Conservation (phyloP, 805 yeast genomes). For the Scheffersomyces stipitis region DNA sequence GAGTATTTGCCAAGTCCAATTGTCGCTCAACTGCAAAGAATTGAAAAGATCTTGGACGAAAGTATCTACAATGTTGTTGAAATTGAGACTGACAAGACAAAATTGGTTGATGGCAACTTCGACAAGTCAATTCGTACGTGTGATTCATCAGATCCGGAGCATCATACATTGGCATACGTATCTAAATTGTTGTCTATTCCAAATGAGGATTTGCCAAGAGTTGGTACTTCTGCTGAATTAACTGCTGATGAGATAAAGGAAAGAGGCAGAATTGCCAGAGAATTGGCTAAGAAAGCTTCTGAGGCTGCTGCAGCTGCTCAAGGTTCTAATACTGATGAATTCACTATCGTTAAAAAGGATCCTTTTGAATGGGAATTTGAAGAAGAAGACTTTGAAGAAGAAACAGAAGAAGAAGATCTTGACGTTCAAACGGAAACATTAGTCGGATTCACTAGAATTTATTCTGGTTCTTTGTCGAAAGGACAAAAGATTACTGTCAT, state of each 20-base stretch:
- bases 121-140: slow-evolving; percentile 62
- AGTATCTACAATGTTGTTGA: slow-evolving; percentile 48
- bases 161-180: slow-evolving; percentile 64
- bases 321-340: slow-evolving; percentile 23
- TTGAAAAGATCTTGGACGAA: slow-evolving; percentile 58
- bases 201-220: slow-evolving; percentile 70
- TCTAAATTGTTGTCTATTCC: slow-evolving; percentile 90
- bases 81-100: slow-evolving; percentile 23
- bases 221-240: slow-evolving; percentile 34
- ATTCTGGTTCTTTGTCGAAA: slow-evolving; percentile 73
- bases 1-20: slow-evolving; percentile 84
- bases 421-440: slow-evolving; percentile 59
- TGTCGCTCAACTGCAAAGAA: slow-evolving; percentile 69
- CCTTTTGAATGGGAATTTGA: slow-evolving; percentile 48
- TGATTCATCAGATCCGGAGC: slow-evolving; percentile 58
- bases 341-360: slow-evolving; percentile 28
- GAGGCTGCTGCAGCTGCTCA: slow-evolving; percentile 37
- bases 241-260: slow-evolving; percentile 61
- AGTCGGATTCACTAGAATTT: slow-evolving; percentile 86
- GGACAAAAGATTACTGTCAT: slow-evolving; percentile 77
- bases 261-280: slow-evolving; percentile 62
- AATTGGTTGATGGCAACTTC: slow-evolving; percentile 48
- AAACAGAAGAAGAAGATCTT: slow-evolving; percentile 46
- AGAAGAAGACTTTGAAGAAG: slow-evolving; percentile 45
- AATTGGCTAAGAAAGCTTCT: slow-evolving; percentile 67